phyloP scores from a whole-genome alignment of 2,329 filamentous ascomycete genomes.

The Cadophora luteo-olivacea region DNA sequence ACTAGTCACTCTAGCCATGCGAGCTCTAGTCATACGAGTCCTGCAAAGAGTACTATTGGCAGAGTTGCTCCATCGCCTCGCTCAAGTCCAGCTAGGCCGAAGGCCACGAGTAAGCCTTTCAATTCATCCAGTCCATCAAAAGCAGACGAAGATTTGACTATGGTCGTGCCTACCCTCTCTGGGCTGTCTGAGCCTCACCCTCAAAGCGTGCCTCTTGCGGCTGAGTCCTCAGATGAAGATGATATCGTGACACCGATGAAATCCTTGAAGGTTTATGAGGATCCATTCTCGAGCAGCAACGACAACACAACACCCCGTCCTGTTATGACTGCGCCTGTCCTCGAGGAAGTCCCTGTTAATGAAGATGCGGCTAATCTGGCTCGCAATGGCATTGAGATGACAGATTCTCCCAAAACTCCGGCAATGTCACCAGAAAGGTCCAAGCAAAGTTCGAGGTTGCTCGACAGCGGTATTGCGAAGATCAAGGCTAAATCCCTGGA shows the following conservation, averaged over 20 bases:
- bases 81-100: constrained; percentile 31
- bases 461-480: constrained; percentile 77
- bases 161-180: constrained; percentile 57
- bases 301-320: constrained; percentile 56
- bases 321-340: constrained; percentile 54
- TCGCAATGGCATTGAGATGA: constrained; percentile 30
- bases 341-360: constrained; percentile 67
- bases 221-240: constrained; percentile 50
- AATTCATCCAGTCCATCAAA: constrained; percentile 50
- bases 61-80: constrained; percentile 31
- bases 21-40: constrained; percentile 48
- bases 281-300: constrained; percentile 58
- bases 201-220: constrained; percentile 44
- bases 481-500: constrained; percentile 76
- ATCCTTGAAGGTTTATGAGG: constrained; percentile 63
- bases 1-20: constrained; percentile 46
- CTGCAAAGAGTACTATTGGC: constrained; percentile 46
- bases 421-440: constrained; percentile 57
- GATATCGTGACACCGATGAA: constrained; percentile 39
- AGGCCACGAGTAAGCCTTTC: constrained; percentile 27
- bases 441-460: constrained; percentile 65
- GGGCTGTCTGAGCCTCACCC: constrained; percentile 44
- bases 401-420: constrained; percentile 33
- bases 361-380: constrained; percentile 50
- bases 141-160: constrained; percentile 59